These are phyloP conservation scores for Zasmidium cellare DNA, from an alignment of 2,329 filamentous ascomycete genomes.

Conservation along the genomic window DNA sequence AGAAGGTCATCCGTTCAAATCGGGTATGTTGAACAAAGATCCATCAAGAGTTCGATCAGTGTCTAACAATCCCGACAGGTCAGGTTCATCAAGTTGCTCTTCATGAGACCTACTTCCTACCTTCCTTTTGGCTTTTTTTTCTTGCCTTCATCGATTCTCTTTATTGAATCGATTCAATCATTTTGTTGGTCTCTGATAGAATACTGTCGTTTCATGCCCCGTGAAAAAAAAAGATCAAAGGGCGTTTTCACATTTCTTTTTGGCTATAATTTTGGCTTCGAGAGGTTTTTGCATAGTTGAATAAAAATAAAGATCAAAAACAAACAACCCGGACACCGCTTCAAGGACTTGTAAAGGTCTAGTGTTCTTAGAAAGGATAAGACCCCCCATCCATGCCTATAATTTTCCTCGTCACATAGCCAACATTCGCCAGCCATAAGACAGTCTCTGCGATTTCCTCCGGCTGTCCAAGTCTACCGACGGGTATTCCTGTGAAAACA, in stretches of 20 bases:
- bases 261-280: no score
- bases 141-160: no score
- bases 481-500: slow-evolving; percentile 41
- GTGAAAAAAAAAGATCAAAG: no score
- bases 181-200: no score
- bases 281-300: no score
- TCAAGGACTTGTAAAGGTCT: no score
- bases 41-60: no score
- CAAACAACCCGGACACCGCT: no score
- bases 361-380: slow-evolving; percentile 28
- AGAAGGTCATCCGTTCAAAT: slow-evolving; percentile 7
- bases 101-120: background rate
- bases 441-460: slow-evolving; percentile 51
- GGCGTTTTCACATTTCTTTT: no score
- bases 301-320: no score
- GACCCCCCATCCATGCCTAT: slow-evolving; percentile 44
- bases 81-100: background rate
- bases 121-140: background rate
- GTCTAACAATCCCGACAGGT: background rate
- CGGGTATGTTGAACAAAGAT: background rate
- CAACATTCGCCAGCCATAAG: slow-evolving; percentile 48
- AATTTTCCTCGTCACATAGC: slow-evolving; percentile 50
- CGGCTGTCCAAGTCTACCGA: slow-evolving; percentile 46
- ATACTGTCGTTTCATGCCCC: no score
- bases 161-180: no score